A percentile compares a stretch with the other conserved stretches of the same genome.
These are phyloP conservation scores for Epichloe gansuensis DNA, from an alignment of 2,329 filamentous ascomycete genomes.

Conservation along the genomic window DNA sequence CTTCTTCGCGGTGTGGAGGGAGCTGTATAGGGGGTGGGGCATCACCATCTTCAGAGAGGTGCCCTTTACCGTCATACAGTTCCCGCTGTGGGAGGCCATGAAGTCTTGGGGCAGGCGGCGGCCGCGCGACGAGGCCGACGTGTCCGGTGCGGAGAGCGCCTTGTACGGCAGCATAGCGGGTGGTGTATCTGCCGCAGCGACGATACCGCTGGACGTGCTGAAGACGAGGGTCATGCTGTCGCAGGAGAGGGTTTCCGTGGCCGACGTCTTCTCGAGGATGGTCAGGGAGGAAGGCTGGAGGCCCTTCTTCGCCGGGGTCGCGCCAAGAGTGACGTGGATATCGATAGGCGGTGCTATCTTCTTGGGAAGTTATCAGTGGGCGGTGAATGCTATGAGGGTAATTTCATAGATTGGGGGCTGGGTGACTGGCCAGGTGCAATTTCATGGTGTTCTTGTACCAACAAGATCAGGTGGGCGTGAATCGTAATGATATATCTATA, in stretches of 20 bases:
- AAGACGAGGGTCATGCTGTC: conserved; percentile 96
- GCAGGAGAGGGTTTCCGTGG: conserved; percentile 48
- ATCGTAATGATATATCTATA: too few relatives aligned
- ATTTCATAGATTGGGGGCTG: neutral
- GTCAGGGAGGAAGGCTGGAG: conserved; percentile 48
- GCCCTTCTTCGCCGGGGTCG: conserved; percentile 64
- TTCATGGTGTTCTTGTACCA: too few relatives aligned
- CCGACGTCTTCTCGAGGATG: conserved; percentile 50
- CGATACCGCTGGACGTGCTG: conserved; percentile 87
- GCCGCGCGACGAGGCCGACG: conserved; percentile 19
- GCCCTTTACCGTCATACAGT: conserved; percentile 93
- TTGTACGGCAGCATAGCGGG: conserved; percentile 75
- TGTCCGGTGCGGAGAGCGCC: conserved; percentile 67
- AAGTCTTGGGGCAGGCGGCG: conserved; percentile 47
- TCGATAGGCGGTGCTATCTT: conserved; percentile 90
- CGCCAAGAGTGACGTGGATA: conserved; percentile 86
- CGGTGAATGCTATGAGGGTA: conserved; percentile 53
- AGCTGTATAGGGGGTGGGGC: conserved; percentile 82
- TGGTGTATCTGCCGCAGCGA: conserved; percentile 72
- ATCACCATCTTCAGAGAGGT: conserved; percentile 94
- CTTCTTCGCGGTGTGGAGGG: conserved; percentile 52
- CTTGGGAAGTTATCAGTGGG: conserved; percentile 84
- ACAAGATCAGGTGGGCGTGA: too few relatives aligned
- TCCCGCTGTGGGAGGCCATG: conserved; percentile 90
- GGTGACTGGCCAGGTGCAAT: too few relatives aligned